A percentile compares a stretch with the other conserved stretches of the same genome.
phyloP scores from a whole-genome alignment of 2,329 filamentous ascomycete genomes.

The Nakataea oryzae region DNA sequence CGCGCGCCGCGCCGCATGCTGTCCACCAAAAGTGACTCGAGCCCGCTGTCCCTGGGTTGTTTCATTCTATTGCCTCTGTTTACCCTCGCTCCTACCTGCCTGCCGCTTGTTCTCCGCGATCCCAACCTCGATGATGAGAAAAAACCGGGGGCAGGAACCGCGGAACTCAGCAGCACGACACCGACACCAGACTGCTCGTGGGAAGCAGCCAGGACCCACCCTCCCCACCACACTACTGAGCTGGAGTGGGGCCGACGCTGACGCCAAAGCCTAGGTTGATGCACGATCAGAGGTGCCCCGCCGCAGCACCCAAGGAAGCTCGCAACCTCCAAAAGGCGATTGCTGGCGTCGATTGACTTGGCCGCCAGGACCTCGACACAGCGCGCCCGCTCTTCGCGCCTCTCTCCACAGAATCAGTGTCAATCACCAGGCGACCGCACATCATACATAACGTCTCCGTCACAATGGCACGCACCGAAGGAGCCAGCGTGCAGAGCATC shows the following conservation, averaged over 20 bases:
- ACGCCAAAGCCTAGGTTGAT: no score
- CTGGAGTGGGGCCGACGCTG: neutral
- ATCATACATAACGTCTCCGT: neutral
- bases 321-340: neutral
- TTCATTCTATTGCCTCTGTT: no score
- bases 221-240: neutral
- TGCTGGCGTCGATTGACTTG: neutral
- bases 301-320: neutral
- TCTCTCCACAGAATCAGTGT: constrained; percentile 5
- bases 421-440: constrained; percentile 6
- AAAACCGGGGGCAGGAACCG: no score
- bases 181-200: no score
- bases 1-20: no score
- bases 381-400: neutral
- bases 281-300: neutral
- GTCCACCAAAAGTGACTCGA: no score
- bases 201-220: neutral
- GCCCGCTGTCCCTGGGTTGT: no score
- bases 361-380: neutral
- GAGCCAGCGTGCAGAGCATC: constrained; percentile 8
- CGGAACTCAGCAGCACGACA: no score
- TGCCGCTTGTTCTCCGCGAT: no score
- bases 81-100: no score
- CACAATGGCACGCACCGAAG: constrained; percentile 1
- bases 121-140: no score